These are phyloP conservation scores for Tricholoma bakamatsutake DNA, from an alignment of 768 basidiomycete genomes.

Conservation along the genomic window DNA sequence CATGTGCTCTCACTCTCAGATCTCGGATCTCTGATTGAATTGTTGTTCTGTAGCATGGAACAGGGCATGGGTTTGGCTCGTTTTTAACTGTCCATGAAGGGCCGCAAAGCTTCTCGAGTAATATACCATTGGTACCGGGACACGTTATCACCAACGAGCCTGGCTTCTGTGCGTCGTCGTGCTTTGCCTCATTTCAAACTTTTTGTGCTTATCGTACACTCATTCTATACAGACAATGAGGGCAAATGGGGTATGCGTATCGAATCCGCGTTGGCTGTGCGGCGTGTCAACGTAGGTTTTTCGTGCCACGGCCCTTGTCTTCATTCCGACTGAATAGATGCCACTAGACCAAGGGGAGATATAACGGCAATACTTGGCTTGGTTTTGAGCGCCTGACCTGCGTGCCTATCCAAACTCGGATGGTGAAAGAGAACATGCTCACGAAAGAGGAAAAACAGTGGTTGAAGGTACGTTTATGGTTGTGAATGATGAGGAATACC, in stretches of 20 bases:
- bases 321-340: not conserved
- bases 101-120: conserved; percentile 69
- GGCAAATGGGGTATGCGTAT: conserved; percentile 88
- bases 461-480: conserved; percentile 56
- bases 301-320: conserved; percentile 9
- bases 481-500: not conserved
- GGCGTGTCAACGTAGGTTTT: conserved; percentile 43
- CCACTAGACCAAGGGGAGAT: conserved; percentile 60
- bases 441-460: conserved; percentile 82
- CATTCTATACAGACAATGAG: conserved; percentile 48
- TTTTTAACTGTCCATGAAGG: conserved; percentile 87
- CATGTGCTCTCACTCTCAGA: conserved; percentile 8
- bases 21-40: conserved; percentile 7
- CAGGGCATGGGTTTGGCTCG: conserved; percentile 86
- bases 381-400: conserved; percentile 90
- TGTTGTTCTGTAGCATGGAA: conserved; percentile 60
- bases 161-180: conserved; percentile 32
- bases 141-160: conserved; percentile 94
- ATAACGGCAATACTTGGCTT: conserved; percentile 75
- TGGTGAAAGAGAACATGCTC: conserved; percentile 83
- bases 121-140: conserved; percentile 70
- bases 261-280: conserved; percentile 79
- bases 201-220: conserved; percentile 9
- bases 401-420: conserved; percentile 88
- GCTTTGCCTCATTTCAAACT: conserved; percentile 8